Evolutionary conservation across 805 yeast species (phyloP), one percentile per base, ranked within the genome.

Genomic region (Monosporozyma servazzii): DNA sequence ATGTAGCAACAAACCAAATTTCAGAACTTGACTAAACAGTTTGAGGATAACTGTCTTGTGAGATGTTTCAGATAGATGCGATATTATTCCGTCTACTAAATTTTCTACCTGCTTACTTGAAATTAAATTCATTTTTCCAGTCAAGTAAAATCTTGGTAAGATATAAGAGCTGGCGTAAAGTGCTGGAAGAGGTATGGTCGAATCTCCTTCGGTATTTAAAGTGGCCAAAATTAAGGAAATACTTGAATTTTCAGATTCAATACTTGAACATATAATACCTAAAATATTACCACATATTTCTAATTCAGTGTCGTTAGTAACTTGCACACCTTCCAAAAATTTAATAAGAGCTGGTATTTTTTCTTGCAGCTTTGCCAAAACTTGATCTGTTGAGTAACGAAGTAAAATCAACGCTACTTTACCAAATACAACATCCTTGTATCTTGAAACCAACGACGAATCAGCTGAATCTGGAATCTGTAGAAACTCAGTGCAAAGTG

Each of bases 221-320:
- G 33, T 5, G 6, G 45, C 13, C 10, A 59, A 13, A 5, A 60
- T 50, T 3, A 11, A 29, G 11, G 49, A 44, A 11, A 52, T 43
- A 5, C 47, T 33, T n/a, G 39, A 50, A 3, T 59, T 45, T 13
- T 31, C 8, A 5, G 33, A 15, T 5, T 30, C 33, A 11, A 41
- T 18, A 31, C 50, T 48, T 9, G 53, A 30, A 10, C 56, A 75
- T 51, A 79, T 66, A 3, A 79, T 73, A 27, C 81, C 86, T 31
- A 79, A 56, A 2, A 72, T 56, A 49, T 69, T 73, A 5, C 80
- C 74, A 5, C 76, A 71, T 47, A 72, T 68, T 17, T 62, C 56
- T 13, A 67, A 45, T n/a, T 64, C 61, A 1, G 52, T 54, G 37
- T 64, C 62, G n/a, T 53, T 60, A 5, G 54, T 52, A 4, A 51